Conservation (phyloP, 768 basidiomycete genomes). For the Boletus subparvulus region DNA sequence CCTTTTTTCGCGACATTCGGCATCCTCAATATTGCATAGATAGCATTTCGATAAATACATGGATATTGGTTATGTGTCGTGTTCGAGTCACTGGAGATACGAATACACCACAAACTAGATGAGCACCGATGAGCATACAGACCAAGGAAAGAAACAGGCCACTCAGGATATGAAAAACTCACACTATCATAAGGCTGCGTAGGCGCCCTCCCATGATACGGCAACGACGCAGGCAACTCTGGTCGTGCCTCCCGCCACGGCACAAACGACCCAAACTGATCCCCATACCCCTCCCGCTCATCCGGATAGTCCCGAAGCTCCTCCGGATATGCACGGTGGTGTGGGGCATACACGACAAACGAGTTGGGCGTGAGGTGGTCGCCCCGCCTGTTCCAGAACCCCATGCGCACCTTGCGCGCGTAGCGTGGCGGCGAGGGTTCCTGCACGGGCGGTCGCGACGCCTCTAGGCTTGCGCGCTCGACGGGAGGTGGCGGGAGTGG, state of each 20-base stretch:
- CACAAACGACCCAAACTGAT: constrained; percentile 48
- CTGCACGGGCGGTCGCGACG: constrained; percentile 28
- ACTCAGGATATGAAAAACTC: constrained; percentile 19
- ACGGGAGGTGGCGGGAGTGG: constrained; percentile 32
- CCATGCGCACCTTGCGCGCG: constrained; percentile 44
- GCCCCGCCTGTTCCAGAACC: constrained; percentile 75
- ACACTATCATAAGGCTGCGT: constrained; percentile 56
- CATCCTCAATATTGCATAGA: constrained; percentile 1
- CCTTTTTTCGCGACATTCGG: neutral
- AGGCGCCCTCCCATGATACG: constrained; percentile 54
- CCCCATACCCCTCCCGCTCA: constrained; percentile 52
- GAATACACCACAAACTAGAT: constrained; percentile 43
- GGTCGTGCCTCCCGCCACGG: constrained; percentile 44
- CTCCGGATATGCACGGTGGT: constrained; percentile 49
- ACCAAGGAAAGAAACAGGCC: too few relatives aligned
- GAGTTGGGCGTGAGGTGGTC: constrained; percentile 60
- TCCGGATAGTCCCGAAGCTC: constrained; percentile 63
- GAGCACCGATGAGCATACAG: neutral
- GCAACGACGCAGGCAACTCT: constrained; percentile 62
- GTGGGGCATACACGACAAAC: constrained; percentile 68
- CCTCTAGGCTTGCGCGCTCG: constrained; percentile 25
- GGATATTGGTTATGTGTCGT: neutral
- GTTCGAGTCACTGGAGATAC: constrained; percentile 25
- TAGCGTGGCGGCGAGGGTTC: constrained; percentile 31
- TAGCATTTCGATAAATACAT: constrained; percentile 21